Evolutionary conservation across 345 rosid species (phyloP).

Genomic region (Viola odorata): DNA sequence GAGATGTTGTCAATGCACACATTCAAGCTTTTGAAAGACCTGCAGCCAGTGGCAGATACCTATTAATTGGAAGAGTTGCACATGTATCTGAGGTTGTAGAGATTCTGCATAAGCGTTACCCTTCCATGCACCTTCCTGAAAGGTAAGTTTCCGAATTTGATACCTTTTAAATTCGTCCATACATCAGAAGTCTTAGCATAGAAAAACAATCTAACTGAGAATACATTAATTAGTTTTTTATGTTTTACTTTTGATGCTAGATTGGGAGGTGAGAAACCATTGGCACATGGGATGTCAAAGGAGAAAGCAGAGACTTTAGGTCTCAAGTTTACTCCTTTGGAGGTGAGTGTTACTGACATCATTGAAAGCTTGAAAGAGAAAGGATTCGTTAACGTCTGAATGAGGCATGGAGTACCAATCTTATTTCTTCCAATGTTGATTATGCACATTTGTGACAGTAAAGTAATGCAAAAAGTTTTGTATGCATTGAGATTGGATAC

Average conservation of each 20-base stretch:
- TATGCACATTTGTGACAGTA: not conserved
- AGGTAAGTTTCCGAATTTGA: not conserved
- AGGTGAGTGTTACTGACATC: constrained; percentile 19
- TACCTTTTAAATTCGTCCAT: no score
- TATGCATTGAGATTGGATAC: no score
- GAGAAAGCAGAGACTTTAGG: constrained; percentile 20
- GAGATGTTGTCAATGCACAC: constrained; percentile 10
- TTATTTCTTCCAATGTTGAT: not conserved
- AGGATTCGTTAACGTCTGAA: constrained; percentile 15
- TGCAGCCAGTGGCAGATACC: constrained; percentile 14
- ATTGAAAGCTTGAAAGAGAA: constrained; percentile 26
- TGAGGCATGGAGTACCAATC: no score
- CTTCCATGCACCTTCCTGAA: constrained; percentile 5
- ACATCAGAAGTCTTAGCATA: no score
- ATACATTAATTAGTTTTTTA: no score
- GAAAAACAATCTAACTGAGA: no score
- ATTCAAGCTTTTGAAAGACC: constrained; percentile 10
- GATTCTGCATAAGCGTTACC: constrained; percentile 3
- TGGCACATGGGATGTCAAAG: not conserved
- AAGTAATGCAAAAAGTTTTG: no score
- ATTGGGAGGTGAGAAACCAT: no score
- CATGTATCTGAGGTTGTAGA: not conserved
- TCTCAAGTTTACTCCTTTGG: constrained; percentile 21
- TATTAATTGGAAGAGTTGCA: not conserved
- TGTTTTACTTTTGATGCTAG: no score